Percentiles rank a stretch among this genome's conserved stretches.
phyloP scores from a whole-genome alignment of 2,329 filamentous ascomycete genomes.

The Pyrenochaeta sp. region DNA sequence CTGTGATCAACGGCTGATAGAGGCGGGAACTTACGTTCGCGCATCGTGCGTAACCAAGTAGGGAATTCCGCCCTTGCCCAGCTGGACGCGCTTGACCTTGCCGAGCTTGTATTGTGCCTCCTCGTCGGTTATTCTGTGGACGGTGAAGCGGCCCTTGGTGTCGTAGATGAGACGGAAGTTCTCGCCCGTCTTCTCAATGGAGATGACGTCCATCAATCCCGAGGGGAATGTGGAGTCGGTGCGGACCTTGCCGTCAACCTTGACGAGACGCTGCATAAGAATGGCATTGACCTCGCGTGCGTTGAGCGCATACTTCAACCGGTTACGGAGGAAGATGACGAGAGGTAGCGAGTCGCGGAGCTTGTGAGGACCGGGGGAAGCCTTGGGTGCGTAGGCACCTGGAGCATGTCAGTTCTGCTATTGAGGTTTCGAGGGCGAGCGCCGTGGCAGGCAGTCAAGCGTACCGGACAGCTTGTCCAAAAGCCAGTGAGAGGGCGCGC shows the following conservation, averaged over 20 bases:
- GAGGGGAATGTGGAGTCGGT: conserved; percentile 97
- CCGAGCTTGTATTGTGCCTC: conserved; percentile 99
- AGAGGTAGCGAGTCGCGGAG: conserved; percentile 97
- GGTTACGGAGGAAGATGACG: conserved; percentile 82
- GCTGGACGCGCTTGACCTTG: conserved; percentile 99
- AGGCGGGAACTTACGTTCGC: conserved; percentile 99
- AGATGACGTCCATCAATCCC: conserved; percentile 99
- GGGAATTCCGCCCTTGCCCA: conserved; percentile 99
- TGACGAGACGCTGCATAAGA: conserved; percentile 99
- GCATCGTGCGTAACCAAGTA: conserved; percentile 99
- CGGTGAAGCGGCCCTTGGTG: conserved; percentile 99
- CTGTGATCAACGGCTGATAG: conserved; percentile 97
- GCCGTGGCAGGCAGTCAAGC: conserved; percentile 60
- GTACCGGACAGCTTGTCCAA: conserved; percentile 97
- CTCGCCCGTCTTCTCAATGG: conserved; percentile 99
- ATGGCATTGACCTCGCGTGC: conserved; percentile 96
- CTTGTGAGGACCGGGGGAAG: conserved; percentile 94
- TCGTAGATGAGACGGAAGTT: conserved; percentile 99
- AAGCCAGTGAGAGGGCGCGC: conserved; percentile 99
- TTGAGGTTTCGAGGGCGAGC: conserved; percentile 9
- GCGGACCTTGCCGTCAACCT: conserved; percentile 99
- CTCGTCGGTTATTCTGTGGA: conserved; percentile 98
- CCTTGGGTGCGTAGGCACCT: conserved; percentile 68
- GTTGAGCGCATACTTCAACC: conserved; percentile 99
- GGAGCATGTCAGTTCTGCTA: conserved; percentile 25